Base-by-base conservation (phyloP, 164 flowering plant species). In the Piper longum region DNA sequence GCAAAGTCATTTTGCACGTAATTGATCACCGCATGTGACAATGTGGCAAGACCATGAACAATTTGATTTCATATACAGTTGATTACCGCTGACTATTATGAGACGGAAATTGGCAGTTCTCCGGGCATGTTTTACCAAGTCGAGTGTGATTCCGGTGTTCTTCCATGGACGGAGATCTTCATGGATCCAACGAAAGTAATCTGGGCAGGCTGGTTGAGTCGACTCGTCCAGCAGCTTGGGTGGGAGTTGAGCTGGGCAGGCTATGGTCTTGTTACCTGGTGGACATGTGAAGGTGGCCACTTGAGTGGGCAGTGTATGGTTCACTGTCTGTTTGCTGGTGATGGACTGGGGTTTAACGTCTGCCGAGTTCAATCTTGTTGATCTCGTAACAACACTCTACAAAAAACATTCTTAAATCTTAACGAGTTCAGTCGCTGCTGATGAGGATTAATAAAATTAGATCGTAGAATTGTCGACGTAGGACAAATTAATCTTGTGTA, bases 151-250 rank as follows among this genome's bases (percentile, higher is more conserved):
- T 12, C 83, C 83, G 0, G 72, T 67, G 0, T 40, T 41, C 62
- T 43, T 74, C 86, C 86, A 82, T 0, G 78, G 81, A 60, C 57
- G 48, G 9, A 82, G 70, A 61, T 82, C 86, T 66, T 78, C 78
- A 40, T 80, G 80, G 66, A 82, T 82, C 86, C 83, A 82, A 17
- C 81, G 75, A 67, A 78, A 82, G 64, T 82, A 77, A 4, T 77
- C 76, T 0, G 83, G 83, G 57, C 83, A 82, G 16, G 62, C 41
- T 2, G 58, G 4, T 0, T 69, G 42, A 41, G 67, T 4, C 2
- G 16, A 18, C 11, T 41, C 61, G 36, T 41, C 3, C 4, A 44
- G 43, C 39, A 19, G 57, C 51, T 3, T 26, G 36, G 36, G 36
- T 26, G 36, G 36, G 36, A 26, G 36, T 42, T 55, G 2, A 13